A percentile compares a stretch with the other conserved stretches of the same genome.
Evolutionary conservation across 2,329 filamentous ascomycete genomes (phyloP).

Genomic region (Metarhizium guizhouense): DNA sequence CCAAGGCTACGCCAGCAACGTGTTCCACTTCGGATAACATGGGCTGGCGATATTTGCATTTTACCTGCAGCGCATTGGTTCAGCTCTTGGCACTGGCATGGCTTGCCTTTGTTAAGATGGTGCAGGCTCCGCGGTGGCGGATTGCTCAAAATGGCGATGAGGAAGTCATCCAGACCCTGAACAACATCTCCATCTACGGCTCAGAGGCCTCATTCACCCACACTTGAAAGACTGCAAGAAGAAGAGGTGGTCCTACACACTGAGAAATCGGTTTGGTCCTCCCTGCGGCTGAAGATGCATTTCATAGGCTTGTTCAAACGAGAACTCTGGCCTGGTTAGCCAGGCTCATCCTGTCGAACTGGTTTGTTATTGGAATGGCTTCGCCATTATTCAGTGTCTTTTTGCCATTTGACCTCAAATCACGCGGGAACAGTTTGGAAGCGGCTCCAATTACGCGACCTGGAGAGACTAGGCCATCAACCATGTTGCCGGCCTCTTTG

Average conservation of each 20-base stretch:
- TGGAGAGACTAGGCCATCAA: conserved; percentile 10
- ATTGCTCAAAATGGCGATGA: conserved; percentile 8
- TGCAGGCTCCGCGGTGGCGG: conserved; percentile 8
- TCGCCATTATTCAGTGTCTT: conserved; percentile 7
- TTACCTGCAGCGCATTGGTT: conserved; percentile 5
- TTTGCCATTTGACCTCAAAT: conserved; percentile 6
- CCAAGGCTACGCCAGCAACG: conserved; percentile 3
- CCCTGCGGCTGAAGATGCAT: conserved; percentile 6
- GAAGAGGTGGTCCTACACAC: conserved; percentile 7
- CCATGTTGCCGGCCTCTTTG: conserved; percentile 5
- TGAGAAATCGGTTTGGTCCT: conserved; percentile 7
- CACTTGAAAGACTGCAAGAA: conserved; percentile 4
- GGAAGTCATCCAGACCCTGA: conserved; percentile 7
- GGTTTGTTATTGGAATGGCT: conserved; percentile 10
- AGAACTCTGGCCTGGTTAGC: conserved; percentile 6
- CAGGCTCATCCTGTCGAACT: conserved; percentile 5
- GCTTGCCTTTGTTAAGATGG: conserved; percentile 5
- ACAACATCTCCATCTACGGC: conserved; percentile 6
- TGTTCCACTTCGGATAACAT: conserved; percentile 7
- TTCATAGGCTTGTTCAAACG: conserved; percentile 9
- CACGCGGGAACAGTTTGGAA: conserved; percentile 3
- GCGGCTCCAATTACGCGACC: conserved; percentile 7
- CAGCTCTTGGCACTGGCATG: conserved; percentile 6
- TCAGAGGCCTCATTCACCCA: conserved; percentile 1
- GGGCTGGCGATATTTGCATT: conserved; percentile 9